These are phyloP conservation scores for Clavariopsis aquatica DNA, from an alignment of 495 filamentous ascomycete species.

Conservation along the genomic window DNA sequence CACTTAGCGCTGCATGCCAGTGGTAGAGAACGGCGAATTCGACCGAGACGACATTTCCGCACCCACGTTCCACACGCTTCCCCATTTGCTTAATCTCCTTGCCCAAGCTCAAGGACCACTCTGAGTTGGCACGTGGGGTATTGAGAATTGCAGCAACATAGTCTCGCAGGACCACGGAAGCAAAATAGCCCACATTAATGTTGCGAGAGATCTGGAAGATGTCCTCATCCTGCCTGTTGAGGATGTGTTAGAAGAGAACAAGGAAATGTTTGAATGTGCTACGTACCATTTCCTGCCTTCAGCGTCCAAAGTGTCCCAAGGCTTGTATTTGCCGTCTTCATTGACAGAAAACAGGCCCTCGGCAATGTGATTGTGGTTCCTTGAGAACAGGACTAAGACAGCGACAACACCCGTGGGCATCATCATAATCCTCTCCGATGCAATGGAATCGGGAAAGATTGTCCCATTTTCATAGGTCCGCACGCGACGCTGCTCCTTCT, in stretches of 20 bases:
- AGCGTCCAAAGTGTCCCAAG: constrained; percentile 36
- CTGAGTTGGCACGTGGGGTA: constrained; percentile 42
- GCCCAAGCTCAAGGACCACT: constrained; percentile 40
- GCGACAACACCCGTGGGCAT: constrained; percentile 42
- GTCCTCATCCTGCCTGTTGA: constrained; percentile 40
- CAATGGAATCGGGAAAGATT: constrained; percentile 41
- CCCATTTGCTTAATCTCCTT: constrained; percentile 38
- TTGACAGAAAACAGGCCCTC: constrained; percentile 35
- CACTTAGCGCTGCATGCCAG: constrained; percentile 42
- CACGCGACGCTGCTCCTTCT: constrained; percentile 37
- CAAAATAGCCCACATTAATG: constrained; percentile 45
- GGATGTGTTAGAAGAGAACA: neutral
- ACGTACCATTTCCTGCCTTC: constrained; percentile 36
- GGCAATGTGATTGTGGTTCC: constrained; percentile 43
- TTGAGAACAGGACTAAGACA: constrained; percentile 39
- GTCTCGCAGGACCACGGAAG: constrained; percentile 40
- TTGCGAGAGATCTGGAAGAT: constrained; percentile 43
- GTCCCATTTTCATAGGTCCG: constrained; percentile 39
- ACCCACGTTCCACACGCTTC: constrained; percentile 39
- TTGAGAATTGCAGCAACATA: constrained; percentile 44
- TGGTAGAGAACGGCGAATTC: constrained; percentile 44
- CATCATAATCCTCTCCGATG: constrained; percentile 42
- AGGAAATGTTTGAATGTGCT: neutral
- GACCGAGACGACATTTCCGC: constrained; percentile 43
- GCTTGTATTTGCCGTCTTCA: constrained; percentile 40